Evolutionary conservation across 2,329 filamentous ascomycete genomes (phyloP).

Genomic region (Pezicula neosporulosa): DNA sequence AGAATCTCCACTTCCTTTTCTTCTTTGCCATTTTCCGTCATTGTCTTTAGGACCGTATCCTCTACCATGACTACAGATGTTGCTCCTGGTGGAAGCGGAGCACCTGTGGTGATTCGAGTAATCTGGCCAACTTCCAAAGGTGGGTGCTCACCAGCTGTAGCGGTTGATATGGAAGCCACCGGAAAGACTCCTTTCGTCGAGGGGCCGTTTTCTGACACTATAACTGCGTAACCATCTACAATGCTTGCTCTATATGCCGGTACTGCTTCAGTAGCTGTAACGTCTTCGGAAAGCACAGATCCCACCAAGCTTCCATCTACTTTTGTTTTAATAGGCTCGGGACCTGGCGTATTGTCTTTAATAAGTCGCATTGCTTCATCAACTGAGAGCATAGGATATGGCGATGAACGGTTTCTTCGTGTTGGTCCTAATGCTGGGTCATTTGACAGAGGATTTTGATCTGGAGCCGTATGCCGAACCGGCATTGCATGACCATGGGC

Average conservation of each 20-base stretch:
- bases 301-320: slow-evolving; percentile 69
- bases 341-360: slow-evolving; percentile 65
- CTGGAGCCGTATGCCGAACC: slow-evolving; percentile 68
- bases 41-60: slow-evolving; percentile 74
- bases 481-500: slow-evolving; percentile 60
- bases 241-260: slow-evolving; percentile 95
- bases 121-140: slow-evolving; percentile 71
- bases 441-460: slow-evolving; percentile 54
- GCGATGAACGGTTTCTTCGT: slow-evolving; percentile 76
- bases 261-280: slow-evolving; percentile 76
- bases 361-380: slow-evolving; percentile 75
- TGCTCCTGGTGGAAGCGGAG: slow-evolving; percentile 82
- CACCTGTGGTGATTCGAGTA: slow-evolving; percentile 90
- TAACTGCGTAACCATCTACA: slow-evolving; percentile 91
- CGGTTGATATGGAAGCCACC: slow-evolving; percentile 83
- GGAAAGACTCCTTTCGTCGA: slow-evolving; percentile 78
- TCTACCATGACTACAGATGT: slow-evolving; percentile 97
- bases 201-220: slow-evolving; percentile 55
- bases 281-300: slow-evolving; percentile 77
- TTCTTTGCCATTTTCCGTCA: slow-evolving; percentile 76
- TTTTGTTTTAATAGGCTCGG: slow-evolving; percentile 51
- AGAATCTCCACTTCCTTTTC: slow-evolving; percentile 87
- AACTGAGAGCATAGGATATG: slow-evolving; percentile 89
- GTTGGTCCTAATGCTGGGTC: slow-evolving; percentile 59
- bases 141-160: slow-evolving; percentile 65